A percentile compares a stretch with the other conserved stretches of the same genome.
Conservation (phyloP, 129 eudicot genomes). For the Solidago caesia region DNA sequence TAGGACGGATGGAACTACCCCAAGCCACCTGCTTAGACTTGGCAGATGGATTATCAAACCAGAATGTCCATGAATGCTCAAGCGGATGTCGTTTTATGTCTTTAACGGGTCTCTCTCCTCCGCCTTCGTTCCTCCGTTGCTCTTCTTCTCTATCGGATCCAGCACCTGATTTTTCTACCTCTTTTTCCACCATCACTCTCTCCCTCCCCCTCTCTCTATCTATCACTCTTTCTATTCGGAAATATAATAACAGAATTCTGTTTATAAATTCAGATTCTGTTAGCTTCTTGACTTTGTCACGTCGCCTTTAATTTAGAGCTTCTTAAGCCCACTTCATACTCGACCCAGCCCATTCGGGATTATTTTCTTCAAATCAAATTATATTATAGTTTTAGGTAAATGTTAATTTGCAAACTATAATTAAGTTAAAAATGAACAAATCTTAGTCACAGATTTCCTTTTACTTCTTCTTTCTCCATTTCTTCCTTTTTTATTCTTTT, state of each 20-base stretch:
- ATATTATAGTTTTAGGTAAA: too few species aligned
- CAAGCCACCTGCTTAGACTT: constrained; percentile 65
- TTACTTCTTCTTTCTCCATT: too few species aligned
- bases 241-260: neutral
- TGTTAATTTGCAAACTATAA: too few species aligned
- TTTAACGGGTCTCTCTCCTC: constrained; percentile 27
- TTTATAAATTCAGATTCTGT: neutral
- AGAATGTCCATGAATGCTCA: constrained; percentile 83
- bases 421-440: too few species aligned
- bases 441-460: too few species aligned
- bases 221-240: neutral
- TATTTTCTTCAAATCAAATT: too few species aligned
- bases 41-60: constrained; percentile 75
- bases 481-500: too few species aligned
- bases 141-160: constrained; percentile 34
- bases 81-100: constrained; percentile 50
- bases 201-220: neutral
- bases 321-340: neutral
- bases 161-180: constrained; percentile 3
- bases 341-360: neutral
- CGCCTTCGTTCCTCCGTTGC: constrained; percentile 48
- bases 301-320: neutral
- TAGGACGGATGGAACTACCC: constrained; percentile 76
- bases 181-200: neutral
- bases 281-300: neutral